Base-by-base conservation (phyloP, 148 eudicot species). In the Gaultheria prostrata region DNA sequence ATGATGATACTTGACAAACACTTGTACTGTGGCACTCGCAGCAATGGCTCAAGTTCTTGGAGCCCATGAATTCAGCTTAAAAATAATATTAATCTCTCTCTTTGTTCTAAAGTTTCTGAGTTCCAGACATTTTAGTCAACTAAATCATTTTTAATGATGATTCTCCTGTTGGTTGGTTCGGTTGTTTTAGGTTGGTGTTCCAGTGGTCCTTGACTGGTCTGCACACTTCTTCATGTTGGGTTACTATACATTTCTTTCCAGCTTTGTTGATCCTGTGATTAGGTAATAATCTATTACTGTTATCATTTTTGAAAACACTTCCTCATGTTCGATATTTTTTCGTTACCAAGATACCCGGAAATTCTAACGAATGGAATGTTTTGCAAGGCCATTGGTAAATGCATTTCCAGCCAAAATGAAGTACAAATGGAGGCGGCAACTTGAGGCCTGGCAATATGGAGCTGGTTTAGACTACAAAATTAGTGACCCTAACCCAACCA, bases 361-460 rank as follows among this genome's bases (percentile, higher is more conserved):
- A 13, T 26, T 32, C 71, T 69, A 76, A 67, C 21, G 43, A 21
- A 4, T 56, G 48, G 51, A 80, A 51, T 59, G 20, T 85, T 80
- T 76, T 72, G 49, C n/a, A 71, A 96, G 98, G 92, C 93, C 94
- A 74, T 87, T 90, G 65, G 80, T 94, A 75, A 51, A 87, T 35
- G 56, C 80, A 14, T 89, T 94, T 84, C 95, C 98, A 46, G 77
- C 88, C 30, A 86, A 91, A 85, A 86, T 83, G 90, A 93, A 83
- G 85, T 96, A 90, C 86, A 89, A 83, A 83, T 94, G 93, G 97
- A 92, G 85, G 75, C 88, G 96, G 46, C 91, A 89, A 91, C 95
- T 96, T 14, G 98, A 96, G 82, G 97, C 98, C 71, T 96, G 98
- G 98, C 91, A 89, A 82, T 96, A 93, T 76, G 98, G 98, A 73